Conservation (phyloP, 2,329 filamentous ascomycete genomes). For the Pyricularia pennisetigena region DNA sequence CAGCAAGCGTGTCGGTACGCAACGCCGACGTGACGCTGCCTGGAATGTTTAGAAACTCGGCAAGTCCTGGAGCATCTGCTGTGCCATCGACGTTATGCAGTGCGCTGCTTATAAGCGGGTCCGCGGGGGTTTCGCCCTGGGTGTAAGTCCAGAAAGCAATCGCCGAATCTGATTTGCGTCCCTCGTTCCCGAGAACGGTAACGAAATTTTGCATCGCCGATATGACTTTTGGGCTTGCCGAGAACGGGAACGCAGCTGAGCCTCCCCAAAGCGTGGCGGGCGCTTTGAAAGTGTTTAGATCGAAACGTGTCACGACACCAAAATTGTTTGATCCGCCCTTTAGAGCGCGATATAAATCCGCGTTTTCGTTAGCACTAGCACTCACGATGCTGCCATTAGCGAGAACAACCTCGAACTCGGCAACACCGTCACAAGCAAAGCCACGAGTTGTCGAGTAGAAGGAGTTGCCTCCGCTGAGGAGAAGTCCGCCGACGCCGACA, state of each 20-base stretch:
- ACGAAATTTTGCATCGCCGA: slow-evolving; percentile 10
- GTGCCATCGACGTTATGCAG: slow-evolving; percentile 8
- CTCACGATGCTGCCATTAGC: slow-evolving; percentile 26
- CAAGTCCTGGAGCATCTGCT: slow-evolving; percentile 10
- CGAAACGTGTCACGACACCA: slow-evolving; percentile 20
- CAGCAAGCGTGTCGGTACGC: slow-evolving; percentile 10
- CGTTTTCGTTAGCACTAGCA: slow-evolving; percentile 7
- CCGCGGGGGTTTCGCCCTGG: slow-evolving; percentile 8
- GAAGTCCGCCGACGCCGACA: slow-evolving; percentile 18
- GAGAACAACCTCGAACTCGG: slow-evolving; percentile 30
- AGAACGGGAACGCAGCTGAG: slow-evolving; percentile 9
- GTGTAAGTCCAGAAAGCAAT: slow-evolving; percentile 11
- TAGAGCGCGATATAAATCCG: too few relatives aligned
- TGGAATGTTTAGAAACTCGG: slow-evolving; percentile 11
- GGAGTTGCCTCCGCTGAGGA: slow-evolving; percentile 18
- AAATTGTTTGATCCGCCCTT: slow-evolving; percentile 35
- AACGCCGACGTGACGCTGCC: slow-evolving; percentile 11
- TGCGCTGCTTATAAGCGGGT: slow-evolving; percentile 10
- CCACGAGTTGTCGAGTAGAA: slow-evolving; percentile 20
- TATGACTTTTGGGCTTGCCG: slow-evolving; percentile 2
- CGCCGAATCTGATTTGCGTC: slow-evolving; percentile 8
- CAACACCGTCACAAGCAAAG: slow-evolving; percentile 28
- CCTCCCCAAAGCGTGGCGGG: slow-evolving; percentile 14
- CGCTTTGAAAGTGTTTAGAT: slow-evolving; percentile 8
- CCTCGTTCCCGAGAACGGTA: slow-evolving; percentile 9